phyloP scores from a whole-genome alignment of 2,329 filamentous ascomycete genomes.

The Teratosphaeria epicoccoides region DNA sequence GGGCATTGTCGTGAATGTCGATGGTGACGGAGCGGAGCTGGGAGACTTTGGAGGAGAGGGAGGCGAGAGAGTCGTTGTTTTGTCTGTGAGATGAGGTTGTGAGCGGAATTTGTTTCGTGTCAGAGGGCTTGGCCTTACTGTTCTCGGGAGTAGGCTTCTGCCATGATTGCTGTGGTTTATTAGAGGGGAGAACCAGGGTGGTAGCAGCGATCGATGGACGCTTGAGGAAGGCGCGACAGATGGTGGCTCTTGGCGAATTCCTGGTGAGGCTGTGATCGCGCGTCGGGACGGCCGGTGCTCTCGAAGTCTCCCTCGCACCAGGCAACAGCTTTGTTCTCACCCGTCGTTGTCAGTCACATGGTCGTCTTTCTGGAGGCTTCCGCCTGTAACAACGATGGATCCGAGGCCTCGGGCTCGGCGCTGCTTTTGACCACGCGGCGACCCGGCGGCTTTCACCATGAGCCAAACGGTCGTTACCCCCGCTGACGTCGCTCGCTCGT shows the following conservation, averaged over 20 bases:
- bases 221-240: not conserved
- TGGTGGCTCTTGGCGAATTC: not conserved
- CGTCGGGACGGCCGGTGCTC: no score
- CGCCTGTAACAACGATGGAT: no score
- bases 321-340: no score
- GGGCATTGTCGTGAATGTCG: constrained; percentile 95
- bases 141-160: constrained; percentile 49
- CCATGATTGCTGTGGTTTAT: constrained; percentile 30
- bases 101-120: not conserved
- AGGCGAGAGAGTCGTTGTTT: constrained; percentile 89
- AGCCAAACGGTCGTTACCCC: not conserved
- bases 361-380: no score
- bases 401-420: no score
- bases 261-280: no score
- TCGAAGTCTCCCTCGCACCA: no score
- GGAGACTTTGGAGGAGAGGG: constrained; percentile 82
- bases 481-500: not conserved
- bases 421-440: no score
- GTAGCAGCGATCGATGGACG: no score
- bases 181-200: not conserved
- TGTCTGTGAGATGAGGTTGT: constrained; percentile 43
- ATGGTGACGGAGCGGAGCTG: constrained; percentile 88
- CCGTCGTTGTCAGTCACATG: no score
- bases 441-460: not conserved
- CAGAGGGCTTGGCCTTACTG: constrained; percentile 31